Percentiles rank a stretch among this genome's conserved stretches.
Conservation (phyloP, 192 early-diverging fungal genomes). For the Rhizoclosmatium globosum region DNA sequence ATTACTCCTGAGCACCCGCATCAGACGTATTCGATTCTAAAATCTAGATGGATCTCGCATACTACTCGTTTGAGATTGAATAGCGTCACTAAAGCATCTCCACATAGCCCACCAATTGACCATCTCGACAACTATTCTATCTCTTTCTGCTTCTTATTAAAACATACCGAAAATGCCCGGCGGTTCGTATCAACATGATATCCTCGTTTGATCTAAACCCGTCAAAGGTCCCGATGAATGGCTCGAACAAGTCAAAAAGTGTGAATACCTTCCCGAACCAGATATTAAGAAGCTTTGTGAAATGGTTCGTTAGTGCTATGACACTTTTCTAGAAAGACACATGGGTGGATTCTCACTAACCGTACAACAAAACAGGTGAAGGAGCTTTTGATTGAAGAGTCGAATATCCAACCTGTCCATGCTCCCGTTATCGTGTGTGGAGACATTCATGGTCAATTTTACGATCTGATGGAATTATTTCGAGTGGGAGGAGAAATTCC, state of each 20-base stretch:
- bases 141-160: too few relatives aligned
- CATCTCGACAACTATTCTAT: too few relatives aligned
- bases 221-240: constrained; percentile 88
- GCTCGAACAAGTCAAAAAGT: constrained; percentile 90
- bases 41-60: too few relatives aligned
- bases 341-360: neutral
- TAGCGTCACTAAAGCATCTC: too few relatives aligned
- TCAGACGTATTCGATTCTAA: too few relatives aligned
- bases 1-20: too few relatives aligned
- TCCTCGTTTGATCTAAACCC: too few relatives aligned
- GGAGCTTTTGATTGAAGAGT: constrained; percentile 97
- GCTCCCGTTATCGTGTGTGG: constrained; percentile 94
- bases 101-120: too few relatives aligned
- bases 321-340: neutral
- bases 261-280: constrained; percentile 91
- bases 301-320: constrained; percentile 67
- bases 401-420: constrained; percentile 97
- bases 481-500: constrained; percentile 94
- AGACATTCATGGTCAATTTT: constrained; percentile 98
- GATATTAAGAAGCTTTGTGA: constrained; percentile 99
- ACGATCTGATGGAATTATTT: constrained; percentile 95
- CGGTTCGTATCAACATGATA: too few relatives aligned
- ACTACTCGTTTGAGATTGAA: too few relatives aligned
- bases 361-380: constrained; percentile 74
- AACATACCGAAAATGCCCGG: too few relatives aligned